These are phyloP conservation scores for Ceratobasidium sp. DNA, from an alignment of 1,284 basidiomycete species.

Conservation along the genomic window DNA sequence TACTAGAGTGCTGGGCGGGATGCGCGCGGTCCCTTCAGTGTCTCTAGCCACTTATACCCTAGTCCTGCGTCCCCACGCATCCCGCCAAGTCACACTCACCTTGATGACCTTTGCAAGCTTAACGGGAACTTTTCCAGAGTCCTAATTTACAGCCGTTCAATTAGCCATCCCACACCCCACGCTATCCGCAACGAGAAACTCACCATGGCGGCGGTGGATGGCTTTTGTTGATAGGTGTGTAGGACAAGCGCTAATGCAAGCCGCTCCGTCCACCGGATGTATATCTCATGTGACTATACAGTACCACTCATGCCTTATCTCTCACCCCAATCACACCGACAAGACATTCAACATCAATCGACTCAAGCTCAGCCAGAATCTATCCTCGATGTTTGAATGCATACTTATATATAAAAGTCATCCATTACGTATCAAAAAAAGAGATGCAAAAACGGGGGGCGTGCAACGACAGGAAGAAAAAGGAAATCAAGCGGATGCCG, in stretches of 20 bases:
- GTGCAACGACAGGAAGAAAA: constrained; percentile 13
- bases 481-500: neutral
- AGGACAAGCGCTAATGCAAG: constrained; percentile 35
- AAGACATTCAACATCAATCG: too few species aligned
- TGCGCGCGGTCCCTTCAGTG: neutral
- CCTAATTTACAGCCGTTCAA: constrained; percentile 60
- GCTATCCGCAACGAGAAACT: neutral
- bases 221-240: constrained; percentile 45
- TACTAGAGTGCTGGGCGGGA: too few species aligned
- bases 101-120: constrained; percentile 97
- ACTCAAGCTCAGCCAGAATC: neutral
- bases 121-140: constrained; percentile 88
- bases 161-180: neutral
- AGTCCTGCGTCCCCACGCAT: neutral
- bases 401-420: constrained; percentile 39
- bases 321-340: too few species aligned
- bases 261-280: constrained; percentile 19
- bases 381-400: constrained; percentile 41
- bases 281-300: constrained; percentile 39
- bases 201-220: constrained; percentile 45
- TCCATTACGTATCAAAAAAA: constrained; percentile 35
- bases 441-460: neutral
- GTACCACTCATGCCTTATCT: neutral
- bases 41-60: neutral
- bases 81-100: constrained; percentile 64